Evolutionary conservation across 345 rosid genomes (phyloP).

Genomic region (Melaleuca alternifolia): DNA sequence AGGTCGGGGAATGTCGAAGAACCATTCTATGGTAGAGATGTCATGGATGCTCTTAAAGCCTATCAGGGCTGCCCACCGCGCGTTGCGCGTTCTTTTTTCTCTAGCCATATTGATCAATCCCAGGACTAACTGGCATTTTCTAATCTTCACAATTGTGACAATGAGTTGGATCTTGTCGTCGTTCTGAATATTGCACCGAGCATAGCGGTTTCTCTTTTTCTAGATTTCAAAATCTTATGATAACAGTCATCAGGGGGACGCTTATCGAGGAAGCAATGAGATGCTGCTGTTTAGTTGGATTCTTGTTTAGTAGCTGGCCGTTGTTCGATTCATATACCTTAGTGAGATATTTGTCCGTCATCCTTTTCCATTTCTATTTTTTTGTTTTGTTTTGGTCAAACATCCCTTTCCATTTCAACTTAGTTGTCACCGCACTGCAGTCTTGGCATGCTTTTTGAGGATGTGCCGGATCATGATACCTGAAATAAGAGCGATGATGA

Average conservation of each 20-base stretch:
- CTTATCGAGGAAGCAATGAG: not conserved
- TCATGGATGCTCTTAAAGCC: not conserved
- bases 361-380: no score
- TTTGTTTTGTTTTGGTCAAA: no score
- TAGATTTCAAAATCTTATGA: not conserved
- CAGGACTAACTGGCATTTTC: not conserved
- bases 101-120: not conserved
- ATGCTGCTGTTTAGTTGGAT: not conserved
- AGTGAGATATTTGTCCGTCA: not conserved
- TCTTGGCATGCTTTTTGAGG: not conserved
- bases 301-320: not conserved
- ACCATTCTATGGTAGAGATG: not conserved
- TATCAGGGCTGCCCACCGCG: no score
- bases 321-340: not conserved
- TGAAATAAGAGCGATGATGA: not conserved
- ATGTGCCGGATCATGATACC: not conserved
- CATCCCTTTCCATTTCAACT: not conserved
- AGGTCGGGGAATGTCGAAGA: not conserved
- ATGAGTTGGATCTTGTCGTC: not conserved
- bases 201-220: not conserved
- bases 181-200: not conserved
- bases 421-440: not conserved
- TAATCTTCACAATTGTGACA: not conserved
- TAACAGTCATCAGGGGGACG: not conserved
- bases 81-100: no score